These are phyloP conservation scores for Macroventuria anomochaeta DNA, from an alignment of 2,329 filamentous ascomycete species.

Conservation along the genomic window DNA sequence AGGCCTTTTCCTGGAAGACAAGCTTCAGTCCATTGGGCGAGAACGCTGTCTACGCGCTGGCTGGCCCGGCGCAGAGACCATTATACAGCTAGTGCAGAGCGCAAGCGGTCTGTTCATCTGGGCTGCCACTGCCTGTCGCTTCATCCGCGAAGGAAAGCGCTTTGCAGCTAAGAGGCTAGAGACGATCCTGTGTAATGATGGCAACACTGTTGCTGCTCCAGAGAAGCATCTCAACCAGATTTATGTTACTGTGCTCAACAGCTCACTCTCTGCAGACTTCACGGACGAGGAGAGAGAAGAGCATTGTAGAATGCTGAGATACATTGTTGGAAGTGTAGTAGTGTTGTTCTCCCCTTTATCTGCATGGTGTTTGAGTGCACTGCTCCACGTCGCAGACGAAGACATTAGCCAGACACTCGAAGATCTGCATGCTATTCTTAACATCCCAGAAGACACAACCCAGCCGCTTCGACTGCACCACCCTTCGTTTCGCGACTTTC, in stretches of 20 bases:
- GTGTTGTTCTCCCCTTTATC: neutral
- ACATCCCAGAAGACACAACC: neutral
- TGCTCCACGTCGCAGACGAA: no score
- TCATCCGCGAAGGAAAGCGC: constrained; percentile 20
- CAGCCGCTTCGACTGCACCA: no score
- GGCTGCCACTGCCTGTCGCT: no score
- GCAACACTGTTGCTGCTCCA: neutral
- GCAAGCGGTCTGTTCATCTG: no score
- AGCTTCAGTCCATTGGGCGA: neutral
- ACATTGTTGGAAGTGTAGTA: neutral
- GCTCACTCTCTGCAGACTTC: neutral
- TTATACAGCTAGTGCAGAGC: no score
- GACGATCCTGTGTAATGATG: no score
- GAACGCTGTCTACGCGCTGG: neutral
- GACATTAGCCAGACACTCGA: no score
- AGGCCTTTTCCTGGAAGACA: constrained; percentile 22
- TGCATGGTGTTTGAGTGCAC: neutral
- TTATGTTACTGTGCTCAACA: neutral
- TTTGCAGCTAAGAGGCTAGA: no score
- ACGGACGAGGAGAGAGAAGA: no score
- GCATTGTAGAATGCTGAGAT: neutral
- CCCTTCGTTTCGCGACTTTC: no score
- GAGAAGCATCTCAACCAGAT: neutral
- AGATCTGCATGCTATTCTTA: no score
- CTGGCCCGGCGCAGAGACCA: no score